These are phyloP conservation scores for Flaveria robusta DNA, from an alignment of 129 eudicot species.

Conservation along the genomic window DNA sequence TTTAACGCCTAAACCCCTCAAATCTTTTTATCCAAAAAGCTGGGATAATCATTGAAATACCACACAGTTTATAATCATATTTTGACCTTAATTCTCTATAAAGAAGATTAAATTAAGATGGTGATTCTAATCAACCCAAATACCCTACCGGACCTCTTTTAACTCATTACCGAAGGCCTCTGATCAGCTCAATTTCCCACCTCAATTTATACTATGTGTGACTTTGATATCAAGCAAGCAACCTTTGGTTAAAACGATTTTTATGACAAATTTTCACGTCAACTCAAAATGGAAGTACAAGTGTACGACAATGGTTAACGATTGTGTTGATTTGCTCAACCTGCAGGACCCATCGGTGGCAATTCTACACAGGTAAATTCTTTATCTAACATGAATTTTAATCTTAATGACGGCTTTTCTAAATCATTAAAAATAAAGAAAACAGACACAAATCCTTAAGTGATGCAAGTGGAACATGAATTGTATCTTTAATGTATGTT, in stretches of 20 bases:
- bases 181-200: neutral
- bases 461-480: neutral
- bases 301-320: neutral
- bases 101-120: neutral
- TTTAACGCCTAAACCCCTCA: neutral
- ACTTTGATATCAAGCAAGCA: neutral
- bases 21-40: neutral
- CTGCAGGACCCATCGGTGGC: conserved; percentile 51
- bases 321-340: conserved; percentile 7
- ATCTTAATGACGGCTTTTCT: neutral
- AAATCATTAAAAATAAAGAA: neutral
- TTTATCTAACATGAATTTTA: neutral
- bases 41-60: neutral
- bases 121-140: neutral
- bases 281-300: neutral
- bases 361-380: conserved; percentile 43
- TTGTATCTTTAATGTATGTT: conserved; percentile 1
- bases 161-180: neutral
- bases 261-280: no score
- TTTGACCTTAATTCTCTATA: neutral
- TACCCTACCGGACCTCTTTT: neutral
- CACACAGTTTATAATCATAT: neutral
- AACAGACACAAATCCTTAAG: neutral
- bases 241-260: conserved; percentile 13
- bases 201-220: neutral